Conservation (phyloP, 1,139 yeast species). For the Blastobotrys malaysiensis region DNA sequence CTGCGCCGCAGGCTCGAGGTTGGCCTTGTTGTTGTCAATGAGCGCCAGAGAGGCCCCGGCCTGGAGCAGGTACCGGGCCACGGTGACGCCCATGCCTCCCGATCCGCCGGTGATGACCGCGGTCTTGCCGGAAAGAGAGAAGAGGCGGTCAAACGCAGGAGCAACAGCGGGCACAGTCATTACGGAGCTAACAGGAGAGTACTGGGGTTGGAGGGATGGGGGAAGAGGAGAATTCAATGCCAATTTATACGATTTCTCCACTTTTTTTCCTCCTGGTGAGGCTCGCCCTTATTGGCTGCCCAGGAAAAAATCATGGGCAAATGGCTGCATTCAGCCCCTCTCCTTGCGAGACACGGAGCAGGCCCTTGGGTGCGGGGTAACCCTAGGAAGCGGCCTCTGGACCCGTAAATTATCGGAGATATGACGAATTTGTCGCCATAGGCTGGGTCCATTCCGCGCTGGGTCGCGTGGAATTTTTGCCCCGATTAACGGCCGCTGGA, state of each 20-base stretch:
- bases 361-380: neutral
- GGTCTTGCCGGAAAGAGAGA: slow-evolving; percentile 57
- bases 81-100: slow-evolving; percentile 67
- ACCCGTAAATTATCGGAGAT: too few relatives aligned
- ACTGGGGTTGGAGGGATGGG: neutral
- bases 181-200: neutral
- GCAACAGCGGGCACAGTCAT: slow-evolving; percentile 8
- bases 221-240: neutral
- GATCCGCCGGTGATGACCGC: slow-evolving; percentile 80
- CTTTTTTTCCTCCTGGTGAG: neutral
- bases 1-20: slow-evolving; percentile 52
- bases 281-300: neutral
- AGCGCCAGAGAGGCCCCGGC: slow-evolving; percentile 49
- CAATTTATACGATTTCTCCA: neutral
- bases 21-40: slow-evolving; percentile 61
- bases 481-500: too few relatives aligned
- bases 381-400: too few relatives aligned
- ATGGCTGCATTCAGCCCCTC: neutral
- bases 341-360: neutral
- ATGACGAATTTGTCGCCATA: too few relatives aligned
- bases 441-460: too few relatives aligned
- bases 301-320: slow-evolving; percentile 1
- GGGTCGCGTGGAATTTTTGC: too few relatives aligned
- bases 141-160: slow-evolving; percentile 16
- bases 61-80: slow-evolving; percentile 31